Base-by-base conservation (phyloP, 306 rosid genomes). In the Inga leiocalycina region DNA sequence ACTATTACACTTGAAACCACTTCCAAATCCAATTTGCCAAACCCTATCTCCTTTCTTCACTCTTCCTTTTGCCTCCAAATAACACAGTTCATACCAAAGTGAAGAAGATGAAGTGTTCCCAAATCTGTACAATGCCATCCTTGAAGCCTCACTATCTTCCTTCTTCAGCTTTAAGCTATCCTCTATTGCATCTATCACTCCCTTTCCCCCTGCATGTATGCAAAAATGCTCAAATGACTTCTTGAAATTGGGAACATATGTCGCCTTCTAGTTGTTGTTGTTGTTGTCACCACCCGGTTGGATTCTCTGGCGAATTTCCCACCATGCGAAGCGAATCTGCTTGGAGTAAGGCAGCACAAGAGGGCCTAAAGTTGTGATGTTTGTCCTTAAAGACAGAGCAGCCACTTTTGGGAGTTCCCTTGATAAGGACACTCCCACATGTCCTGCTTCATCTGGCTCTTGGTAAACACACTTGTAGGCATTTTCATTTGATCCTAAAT, bases 131-230 rank as follows among this genome's bases (percentile, higher is more conserved):
- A 93, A 57, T 44, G 97, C 79, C 98, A 94, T 94, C 81, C 85
- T 91, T 65, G 97, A 94, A 13, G 97, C 92, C 69, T 94, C 97
- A 30, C 84, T 85, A 17, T 94, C 92, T 81, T 87, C 89, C 77
- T 88, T 91, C 8, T 87, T 76, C 88, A 94, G 80, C 81, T 82
- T 82, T 51, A 91, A 85, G 75, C 82, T 85, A 49, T 87, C 85
- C 77, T 87, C 91, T 32, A 91, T 88, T 61, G 88, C 91, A 67
- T 93, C 89, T 6, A 91, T 84, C 10, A 91, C 95, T 7, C 89
- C 74, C 71, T 89, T 93, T 17, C 98, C 97, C 41, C 97, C 98
- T 0, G 97, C 97, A 70, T 95, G 94, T 69, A 88, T 88, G 75
- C 97, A 93, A 81, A 93, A 91, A 82, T 89, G 97, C 85, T 90